phyloP scores from a whole-genome alignment of 331 rosid genomes.

The Malus hybrid region DNA sequence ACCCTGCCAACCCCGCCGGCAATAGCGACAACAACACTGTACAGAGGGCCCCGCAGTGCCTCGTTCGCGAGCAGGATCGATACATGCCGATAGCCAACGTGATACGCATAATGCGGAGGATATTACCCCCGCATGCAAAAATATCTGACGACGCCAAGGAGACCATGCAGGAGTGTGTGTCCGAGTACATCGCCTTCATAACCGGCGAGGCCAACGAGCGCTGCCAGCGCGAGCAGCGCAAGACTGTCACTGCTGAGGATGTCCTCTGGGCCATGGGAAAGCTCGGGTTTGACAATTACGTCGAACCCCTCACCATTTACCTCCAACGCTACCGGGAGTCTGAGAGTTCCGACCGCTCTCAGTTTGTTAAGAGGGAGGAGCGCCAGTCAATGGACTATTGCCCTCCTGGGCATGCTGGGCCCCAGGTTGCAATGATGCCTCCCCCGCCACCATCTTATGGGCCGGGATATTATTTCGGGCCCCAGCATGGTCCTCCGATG shows the following conservation, averaged over 20 bases:
- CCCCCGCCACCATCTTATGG: background rate
- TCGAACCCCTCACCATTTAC: constrained; percentile 18
- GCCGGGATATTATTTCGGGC: constrained; percentile 1
- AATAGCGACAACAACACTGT: background rate
- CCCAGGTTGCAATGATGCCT: background rate
- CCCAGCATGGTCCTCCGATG: background rate
- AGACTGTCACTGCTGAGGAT: constrained; percentile 44
- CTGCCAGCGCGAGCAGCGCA: constrained; percentile 35
- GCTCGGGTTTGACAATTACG: constrained; percentile 41
- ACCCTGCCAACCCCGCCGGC: background rate
- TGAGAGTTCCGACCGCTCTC: background rate
- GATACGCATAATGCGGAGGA: constrained; percentile 34
- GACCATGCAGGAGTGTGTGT: constrained; percentile 31
- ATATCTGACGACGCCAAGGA: constrained; percentile 49
- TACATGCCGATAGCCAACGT: constrained; percentile 44
- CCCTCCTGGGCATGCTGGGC: background rate
- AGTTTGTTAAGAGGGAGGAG: background rate
- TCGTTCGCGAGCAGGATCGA: constrained; percentile 37
- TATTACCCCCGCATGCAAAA: constrained; percentile 35
- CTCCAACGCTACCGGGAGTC: constrained; percentile 26
- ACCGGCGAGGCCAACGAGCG: constrained; percentile 43
- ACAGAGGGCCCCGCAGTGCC: background rate
- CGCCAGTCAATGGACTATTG: background rate
- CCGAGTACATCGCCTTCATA: constrained; percentile 49
- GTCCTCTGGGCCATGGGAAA: constrained; percentile 34